These are phyloP conservation scores for Endothia cerciana DNA, from an alignment of 2,329 filamentous ascomycete species.

Conservation along the genomic window DNA sequence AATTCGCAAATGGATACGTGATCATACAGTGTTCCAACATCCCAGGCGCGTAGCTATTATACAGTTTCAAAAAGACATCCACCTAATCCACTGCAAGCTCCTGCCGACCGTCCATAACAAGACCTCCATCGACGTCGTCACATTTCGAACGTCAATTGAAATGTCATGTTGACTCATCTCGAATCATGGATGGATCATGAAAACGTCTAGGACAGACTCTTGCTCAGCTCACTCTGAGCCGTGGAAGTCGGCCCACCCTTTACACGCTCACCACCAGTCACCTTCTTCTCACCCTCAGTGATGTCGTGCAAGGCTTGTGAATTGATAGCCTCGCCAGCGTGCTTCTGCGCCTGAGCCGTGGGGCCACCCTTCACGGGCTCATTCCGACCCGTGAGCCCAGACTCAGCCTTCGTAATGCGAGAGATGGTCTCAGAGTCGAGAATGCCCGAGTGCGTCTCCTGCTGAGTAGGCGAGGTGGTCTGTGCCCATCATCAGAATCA, in stretches of 20 bases:
- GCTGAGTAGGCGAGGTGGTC: neutral
- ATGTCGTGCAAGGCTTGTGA: constrained; percentile 44
- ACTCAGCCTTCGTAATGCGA: constrained; percentile 45
- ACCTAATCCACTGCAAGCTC: neutral
- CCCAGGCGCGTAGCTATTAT: neutral
- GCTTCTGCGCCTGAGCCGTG: constrained; percentile 46
- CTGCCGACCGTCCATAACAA: neutral
- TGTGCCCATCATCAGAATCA: no score
- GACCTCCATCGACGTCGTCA: neutral
- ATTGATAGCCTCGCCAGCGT: constrained; percentile 40
- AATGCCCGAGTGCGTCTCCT: constrained; percentile 30
- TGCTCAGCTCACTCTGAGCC: constrained; percentile 40
- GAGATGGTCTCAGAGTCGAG: constrained; percentile 41
- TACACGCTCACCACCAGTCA: constrained; percentile 41
- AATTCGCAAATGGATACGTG: neutral
- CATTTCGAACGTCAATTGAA: neutral
- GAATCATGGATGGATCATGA: no score
- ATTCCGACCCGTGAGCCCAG: constrained; percentile 41
- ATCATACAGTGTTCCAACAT: neutral
- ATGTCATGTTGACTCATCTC: no score
- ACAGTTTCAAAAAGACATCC: neutral
- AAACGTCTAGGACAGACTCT: constrained; percentile 25
- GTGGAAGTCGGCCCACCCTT: constrained; percentile 44
- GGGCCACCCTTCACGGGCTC: constrained; percentile 43
- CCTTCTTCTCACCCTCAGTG: constrained; percentile 44